phyloP scores from a whole-genome alignment of 2,329 filamentous ascomycete species.

The Neoarthrinium moseri region DNA sequence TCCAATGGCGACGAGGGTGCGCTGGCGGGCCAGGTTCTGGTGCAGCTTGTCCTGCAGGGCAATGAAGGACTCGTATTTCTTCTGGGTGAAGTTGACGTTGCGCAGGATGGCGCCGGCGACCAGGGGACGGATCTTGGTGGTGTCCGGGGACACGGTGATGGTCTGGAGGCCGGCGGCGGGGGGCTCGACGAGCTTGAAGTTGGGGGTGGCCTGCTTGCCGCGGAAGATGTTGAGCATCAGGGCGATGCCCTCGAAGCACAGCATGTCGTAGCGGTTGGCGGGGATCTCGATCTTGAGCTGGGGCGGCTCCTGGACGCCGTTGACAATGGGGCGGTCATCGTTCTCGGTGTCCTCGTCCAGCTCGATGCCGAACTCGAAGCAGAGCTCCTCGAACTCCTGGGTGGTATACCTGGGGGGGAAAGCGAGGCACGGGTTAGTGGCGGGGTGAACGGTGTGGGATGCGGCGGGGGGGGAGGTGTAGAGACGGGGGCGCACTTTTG shows the following conservation, averaged over 20 bases:
- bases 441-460: conserved; percentile 12
- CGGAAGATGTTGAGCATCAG: conserved; percentile 96
- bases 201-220: conserved; percentile 71
- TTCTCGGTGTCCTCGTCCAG: conserved; percentile 92
- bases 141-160: conserved; percentile 76
- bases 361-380: conserved; percentile 98
- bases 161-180: conserved; percentile 72
- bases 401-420: conserved; percentile 69
- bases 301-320: conserved; percentile 80
- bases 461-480: conserved; percentile 20
- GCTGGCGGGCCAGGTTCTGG: conserved; percentile 88
- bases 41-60: conserved; percentile 96
- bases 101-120: conserved; percentile 87
- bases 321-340: conserved; percentile 68
- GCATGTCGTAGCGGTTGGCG: conserved; percentile 90
- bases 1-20: conserved; percentile 93
- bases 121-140: conserved; percentile 77
- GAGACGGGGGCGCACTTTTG: conserved; percentile 72
- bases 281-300: conserved; percentile 98
- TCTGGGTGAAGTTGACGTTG: conserved; percentile 87
- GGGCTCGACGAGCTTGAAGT: conserved; percentile 74
- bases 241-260: conserved; percentile 95
- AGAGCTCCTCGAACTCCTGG: conserved; percentile 93
- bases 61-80: conserved; percentile 96
- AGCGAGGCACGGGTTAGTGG: conserved; percentile 17